Evolutionary conservation across 176 grass and related monocot genomes (phyloP), one percentile per base, ranked within the genome.

Genomic region (Carex scoparia): DNA sequence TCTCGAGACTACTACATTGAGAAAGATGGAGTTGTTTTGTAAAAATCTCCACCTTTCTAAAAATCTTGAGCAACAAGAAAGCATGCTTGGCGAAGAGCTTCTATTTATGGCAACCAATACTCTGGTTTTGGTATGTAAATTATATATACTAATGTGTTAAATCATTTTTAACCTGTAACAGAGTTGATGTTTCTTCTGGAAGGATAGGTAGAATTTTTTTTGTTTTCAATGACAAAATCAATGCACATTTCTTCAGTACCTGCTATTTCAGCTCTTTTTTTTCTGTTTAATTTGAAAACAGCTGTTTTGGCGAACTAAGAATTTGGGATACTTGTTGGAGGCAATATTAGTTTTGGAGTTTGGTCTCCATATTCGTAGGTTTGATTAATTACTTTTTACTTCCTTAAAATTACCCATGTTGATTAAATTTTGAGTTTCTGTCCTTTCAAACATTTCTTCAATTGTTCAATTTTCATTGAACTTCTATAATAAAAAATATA

Each of bases 241-340:
- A 53, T 57, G 27, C 51, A 35, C 28, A 6, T 56, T 8, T 57
- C 48, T 35, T 56, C 74, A 78, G 33, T 78, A 57, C 19, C 28
- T 78, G 28, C 15, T 56, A 14, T 33, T 54, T 35, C 74, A 78
- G 74, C 51, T 32, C 13, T 2, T 70, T 71, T 54, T 3, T 32
- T 33, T 70, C n/a, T 57, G 30, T 30, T 79, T 83, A 33, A 77
- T n/a, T 84, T 87, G 38, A 81, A 88, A 68, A 90, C 91, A 99
- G 96, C 69, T 99, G 51, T 95, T 92, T 86, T 99, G 96, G 96
- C 96, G 93, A 72, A 95, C 93, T 69, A 92, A 89, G 84, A 92
- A 94, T 10, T 79, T 92, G 55, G 89, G 93, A 79, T 94, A 99
- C 87, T 89, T 99, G 54, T 86, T 95, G 69, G 96, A 99, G 88